A percentile compares a stretch with the other conserved stretches of the same genome.
These are phyloP conservation scores for Rhizophagus prolifer DNA, from an alignment of 192 early-diverging fungal species.

Conservation along the genomic window DNA sequence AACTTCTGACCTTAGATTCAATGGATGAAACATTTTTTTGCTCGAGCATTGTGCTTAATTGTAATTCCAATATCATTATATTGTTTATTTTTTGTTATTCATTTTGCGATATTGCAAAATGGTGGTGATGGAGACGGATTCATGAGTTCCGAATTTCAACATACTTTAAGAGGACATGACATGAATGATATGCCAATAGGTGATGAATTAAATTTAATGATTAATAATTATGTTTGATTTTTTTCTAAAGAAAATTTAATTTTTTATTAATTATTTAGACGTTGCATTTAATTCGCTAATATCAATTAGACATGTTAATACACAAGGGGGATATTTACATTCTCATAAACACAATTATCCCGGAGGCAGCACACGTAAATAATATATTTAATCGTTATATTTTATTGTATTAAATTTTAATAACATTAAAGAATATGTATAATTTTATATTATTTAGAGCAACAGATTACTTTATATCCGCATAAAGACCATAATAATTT, in stretches of 20 bases:
- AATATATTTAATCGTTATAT: background rate
- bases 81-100: slow-evolving; percentile 82
- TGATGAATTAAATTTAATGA: slow-evolving; percentile 42
- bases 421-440: background rate
- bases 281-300: slow-evolving; percentile 64
- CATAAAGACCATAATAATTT: slow-evolving; percentile 86
- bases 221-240: slow-evolving; percentile 31
- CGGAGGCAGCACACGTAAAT: slow-evolving; percentile 72
- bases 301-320: slow-evolving; percentile 65
- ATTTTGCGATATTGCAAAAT: slow-evolving; percentile 77
- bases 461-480: slow-evolving; percentile 48
- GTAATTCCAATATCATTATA: slow-evolving; percentile 78
- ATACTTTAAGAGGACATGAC: slow-evolving; percentile 70
- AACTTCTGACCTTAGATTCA: slow-evolving; percentile 11
- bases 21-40: slow-evolving; percentile 72
- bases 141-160: slow-evolving; percentile 88
- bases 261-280: slow-evolving; percentile 39
- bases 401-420: background rate
- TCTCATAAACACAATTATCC: slow-evolving; percentile 68
- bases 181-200: slow-evolving; percentile 51
- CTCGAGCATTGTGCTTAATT: slow-evolving; percentile 81
- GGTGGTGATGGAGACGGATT: slow-evolving; percentile 91
- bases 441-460: slow-evolving; percentile 38
- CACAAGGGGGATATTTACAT: slow-evolving; percentile 76
- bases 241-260: background rate